Conservation (phyloP, 1,139 yeast genomes). For the Zygoascus meyerae region DNA sequence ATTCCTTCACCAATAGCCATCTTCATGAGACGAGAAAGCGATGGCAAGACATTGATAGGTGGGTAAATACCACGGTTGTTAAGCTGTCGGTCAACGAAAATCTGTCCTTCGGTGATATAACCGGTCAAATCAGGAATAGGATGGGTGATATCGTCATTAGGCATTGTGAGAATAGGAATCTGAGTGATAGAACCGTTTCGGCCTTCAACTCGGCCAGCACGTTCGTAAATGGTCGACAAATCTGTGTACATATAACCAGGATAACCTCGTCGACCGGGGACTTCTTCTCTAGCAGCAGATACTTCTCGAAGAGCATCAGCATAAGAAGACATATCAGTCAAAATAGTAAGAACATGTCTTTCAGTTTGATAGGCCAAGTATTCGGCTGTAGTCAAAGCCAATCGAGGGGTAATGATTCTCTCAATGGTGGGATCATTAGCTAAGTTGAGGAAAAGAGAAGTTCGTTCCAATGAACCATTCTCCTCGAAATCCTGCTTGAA, state of each 20-base stretch:
- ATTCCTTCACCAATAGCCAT: slow-evolving; percentile 99
- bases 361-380: slow-evolving; percentile 98
- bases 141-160: slow-evolving; percentile 98
- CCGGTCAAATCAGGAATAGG: slow-evolving; percentile 99
- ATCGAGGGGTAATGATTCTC: slow-evolving; percentile 97
- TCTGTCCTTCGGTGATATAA: slow-evolving; percentile 98
- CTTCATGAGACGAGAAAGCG: slow-evolving; percentile 96
- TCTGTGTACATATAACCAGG: slow-evolving; percentile 99
- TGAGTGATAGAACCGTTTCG: slow-evolving; percentile 99
- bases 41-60: slow-evolving; percentile 96
- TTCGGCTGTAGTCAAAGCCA: slow-evolving; percentile 98
- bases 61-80: slow-evolving; percentile 96
- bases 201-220: slow-evolving; percentile 99
- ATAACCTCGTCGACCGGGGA: slow-evolving; percentile 99
- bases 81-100: slow-evolving; percentile 93
- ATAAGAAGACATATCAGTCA: slow-evolving; percentile 98
- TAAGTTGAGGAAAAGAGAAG: slow-evolving; percentile 89
- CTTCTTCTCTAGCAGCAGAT: slow-evolving; percentile 99
- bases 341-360: slow-evolving; percentile 95
- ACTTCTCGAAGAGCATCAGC: slow-evolving; percentile 99
- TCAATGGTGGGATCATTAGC: slow-evolving; percentile 99
- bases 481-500: slow-evolving; percentile 99
- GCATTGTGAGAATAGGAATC: slow-evolving; percentile 98
- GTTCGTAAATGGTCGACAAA: slow-evolving; percentile 96
- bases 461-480: slow-evolving; percentile 96